phyloP scores from a whole-genome alignment of 2,329 filamentous ascomycete species.

The Arthroderma sp. region DNA sequence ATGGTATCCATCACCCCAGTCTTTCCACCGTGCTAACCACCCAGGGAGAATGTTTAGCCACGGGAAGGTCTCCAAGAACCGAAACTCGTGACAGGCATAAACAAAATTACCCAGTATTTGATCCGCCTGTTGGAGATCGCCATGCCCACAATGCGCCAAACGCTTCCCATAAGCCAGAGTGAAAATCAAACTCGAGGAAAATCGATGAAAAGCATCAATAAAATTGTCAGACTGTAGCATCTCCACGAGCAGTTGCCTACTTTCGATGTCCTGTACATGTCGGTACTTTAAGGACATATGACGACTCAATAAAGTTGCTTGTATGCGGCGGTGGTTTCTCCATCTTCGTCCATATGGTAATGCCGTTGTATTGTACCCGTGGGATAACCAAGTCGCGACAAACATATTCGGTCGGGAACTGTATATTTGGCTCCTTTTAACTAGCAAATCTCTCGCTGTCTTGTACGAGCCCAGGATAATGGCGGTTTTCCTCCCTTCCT shows the following conservation, averaged over 20 bases:
- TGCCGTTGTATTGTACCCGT: not conserved
- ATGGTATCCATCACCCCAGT: not conserved
- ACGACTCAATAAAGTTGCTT: constrained; percentile 4
- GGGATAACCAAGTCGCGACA: not conserved
- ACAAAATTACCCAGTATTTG: not conserved
- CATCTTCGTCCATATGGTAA: constrained; percentile 9
- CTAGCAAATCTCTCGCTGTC: constrained; percentile 25
- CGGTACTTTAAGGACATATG: constrained; percentile 5
- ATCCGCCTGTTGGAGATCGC: constrained; percentile 13
- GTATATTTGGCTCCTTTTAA: constrained; percentile 26
- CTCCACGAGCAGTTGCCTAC: constrained; percentile 8
- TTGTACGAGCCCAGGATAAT: constrained; percentile 23
- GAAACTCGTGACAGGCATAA: not conserved
- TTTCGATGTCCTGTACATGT: constrained; percentile 10
- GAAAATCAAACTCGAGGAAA: constrained; percentile 8
- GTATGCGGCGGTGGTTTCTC: constrained; percentile 9
- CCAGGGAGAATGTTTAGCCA: not conserved
- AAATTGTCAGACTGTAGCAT: constrained; percentile 10
- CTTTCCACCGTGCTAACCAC: not conserved
- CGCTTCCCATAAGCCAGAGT: constrained; percentile 11
- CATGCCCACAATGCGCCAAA: constrained; percentile 1
- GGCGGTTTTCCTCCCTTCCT: constrained; percentile 19
- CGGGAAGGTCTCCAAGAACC: constrained; percentile 5
- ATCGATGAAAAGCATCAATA: constrained; percentile 6
- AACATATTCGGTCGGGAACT: constrained; percentile 18